A percentile compares a stretch with the other conserved stretches of the same genome.
Evolutionary conservation across 805 yeast genomes (phyloP).

Genomic region (Zygosaccharomyces siamensis): DNA sequence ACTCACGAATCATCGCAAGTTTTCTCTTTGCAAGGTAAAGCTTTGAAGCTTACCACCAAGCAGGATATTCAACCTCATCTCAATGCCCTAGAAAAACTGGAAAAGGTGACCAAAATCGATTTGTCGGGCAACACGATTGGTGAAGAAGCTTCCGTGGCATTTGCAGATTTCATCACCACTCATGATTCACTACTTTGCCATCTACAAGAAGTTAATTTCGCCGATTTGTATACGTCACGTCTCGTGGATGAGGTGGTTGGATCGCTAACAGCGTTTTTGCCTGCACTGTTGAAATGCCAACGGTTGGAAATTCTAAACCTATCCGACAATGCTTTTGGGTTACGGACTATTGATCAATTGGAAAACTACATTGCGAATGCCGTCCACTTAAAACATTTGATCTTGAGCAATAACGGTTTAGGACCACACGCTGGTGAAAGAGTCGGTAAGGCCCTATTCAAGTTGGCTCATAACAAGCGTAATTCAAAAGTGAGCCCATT

Average conservation of each 20-base stretch:
- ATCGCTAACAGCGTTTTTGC: constrained; percentile 66
- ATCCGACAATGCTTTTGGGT: constrained; percentile 95
- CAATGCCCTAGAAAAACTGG: constrained; percentile 44
- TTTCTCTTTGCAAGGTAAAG: constrained; percentile 68
- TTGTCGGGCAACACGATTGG: constrained; percentile 94
- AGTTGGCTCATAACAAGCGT: constrained; percentile 61
- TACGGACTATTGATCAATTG: constrained; percentile 87
- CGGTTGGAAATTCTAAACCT: constrained; percentile 70
- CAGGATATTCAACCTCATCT: constrained; percentile 71
- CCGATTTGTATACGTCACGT: constrained; percentile 93
- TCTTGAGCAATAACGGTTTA: constrained; percentile 91
- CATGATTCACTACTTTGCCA: constrained; percentile 38
- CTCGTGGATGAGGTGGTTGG: constrained; percentile 91
- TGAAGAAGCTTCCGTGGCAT: constrained; percentile 72
- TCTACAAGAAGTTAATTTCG: constrained; percentile 68
- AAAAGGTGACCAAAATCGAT: constrained; percentile 52
- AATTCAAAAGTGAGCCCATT: constrained; percentile 45
- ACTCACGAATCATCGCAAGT: constrained; percentile 43
- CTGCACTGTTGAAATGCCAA: constrained; percentile 64
- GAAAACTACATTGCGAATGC: constrained; percentile 75
- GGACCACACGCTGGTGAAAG: constrained; percentile 97
- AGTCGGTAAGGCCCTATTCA: constrained; percentile 79
- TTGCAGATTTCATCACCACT: constrained; percentile 51
- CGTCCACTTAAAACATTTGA: constrained; percentile 74
- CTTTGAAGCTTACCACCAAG: constrained; percentile 65